Percentiles rank a stretch among this genome's conserved stretches.
These are phyloP conservation scores for Diaporthe ampelina DNA, from an alignment of 2,329 filamentous ascomycete species.

Conservation along the genomic window DNA sequence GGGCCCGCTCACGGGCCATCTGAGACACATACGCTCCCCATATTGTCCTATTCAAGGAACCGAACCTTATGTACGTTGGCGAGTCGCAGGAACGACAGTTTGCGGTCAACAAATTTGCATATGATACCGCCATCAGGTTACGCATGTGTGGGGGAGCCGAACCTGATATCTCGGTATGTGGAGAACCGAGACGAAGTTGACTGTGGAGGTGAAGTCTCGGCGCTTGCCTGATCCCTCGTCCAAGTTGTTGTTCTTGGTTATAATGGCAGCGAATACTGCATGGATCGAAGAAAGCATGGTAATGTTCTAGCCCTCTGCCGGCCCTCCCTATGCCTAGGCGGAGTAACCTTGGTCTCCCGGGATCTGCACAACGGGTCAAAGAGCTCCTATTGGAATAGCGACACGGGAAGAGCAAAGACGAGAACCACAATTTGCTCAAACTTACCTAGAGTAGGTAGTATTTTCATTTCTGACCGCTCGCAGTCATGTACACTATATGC, in stretches of 20 bases:
- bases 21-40: too few relatives aligned
- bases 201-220: too few relatives aligned
- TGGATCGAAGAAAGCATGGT: neutral
- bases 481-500: neutral
- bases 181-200: neutral
- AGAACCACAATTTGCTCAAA: neutral
- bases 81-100: neutral
- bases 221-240: too few relatives aligned
- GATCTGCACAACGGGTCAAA: neutral
- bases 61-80: slow-evolving; percentile 14
- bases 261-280: neutral
- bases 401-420: too few relatives aligned
- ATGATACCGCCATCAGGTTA: neutral
- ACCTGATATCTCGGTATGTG: neutral
- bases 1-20: neutral
- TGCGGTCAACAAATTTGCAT: neutral
- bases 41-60: neutral
- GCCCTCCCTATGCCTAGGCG: neutral
- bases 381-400: too few relatives aligned
- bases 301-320: neutral
- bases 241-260: too few relatives aligned
- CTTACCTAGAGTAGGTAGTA: too few relatives aligned
- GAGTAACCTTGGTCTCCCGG: neutral
- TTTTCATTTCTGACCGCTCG: neutral
- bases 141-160: neutral